These are phyloP conservation scores for Torulaspora quercuum DNA, from an alignment of 805 yeast species.

Conservation along the genomic window DNA sequence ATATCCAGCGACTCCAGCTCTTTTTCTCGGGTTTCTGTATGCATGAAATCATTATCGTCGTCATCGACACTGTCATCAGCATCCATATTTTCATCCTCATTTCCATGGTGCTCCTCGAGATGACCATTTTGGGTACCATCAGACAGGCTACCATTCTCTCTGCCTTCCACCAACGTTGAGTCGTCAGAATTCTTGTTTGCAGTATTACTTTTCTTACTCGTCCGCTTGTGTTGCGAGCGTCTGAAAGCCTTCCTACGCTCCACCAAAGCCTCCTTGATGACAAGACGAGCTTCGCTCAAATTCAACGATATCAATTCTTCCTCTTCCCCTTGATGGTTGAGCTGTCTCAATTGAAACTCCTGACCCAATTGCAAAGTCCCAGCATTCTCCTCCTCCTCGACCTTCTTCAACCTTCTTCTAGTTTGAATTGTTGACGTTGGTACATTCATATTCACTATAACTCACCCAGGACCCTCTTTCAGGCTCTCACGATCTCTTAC, in stretches of 20 bases:
- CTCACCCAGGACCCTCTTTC: background rate
- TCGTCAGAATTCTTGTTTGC: slow-evolving; percentile 4
- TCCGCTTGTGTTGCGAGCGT: slow-evolving; percentile 29
- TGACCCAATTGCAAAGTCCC: slow-evolving; percentile 84
- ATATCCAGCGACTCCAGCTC: slow-evolving; percentile 35
- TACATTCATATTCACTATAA: slow-evolving; percentile 59
- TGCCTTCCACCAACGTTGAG: slow-evolving; percentile 7
- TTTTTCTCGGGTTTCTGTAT: slow-evolving; percentile 48
- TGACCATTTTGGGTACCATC: slow-evolving; percentile 38
- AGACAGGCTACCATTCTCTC: slow-evolving; percentile 4
- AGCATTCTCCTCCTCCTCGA: slow-evolving; percentile 90
- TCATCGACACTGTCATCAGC: slow-evolving; percentile 20
- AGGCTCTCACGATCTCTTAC: no score
- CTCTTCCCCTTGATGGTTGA: slow-evolving; percentile 74
- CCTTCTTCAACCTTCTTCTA: slow-evolving; percentile 63
- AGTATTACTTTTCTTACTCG: slow-evolving; percentile 12
- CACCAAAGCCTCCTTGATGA: slow-evolving; percentile 84
- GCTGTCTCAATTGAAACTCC: slow-evolving; percentile 79
- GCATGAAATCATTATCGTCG: slow-evolving; percentile 38
- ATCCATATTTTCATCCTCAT: slow-evolving; percentile 7
- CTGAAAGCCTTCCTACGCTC: slow-evolving; percentile 61
- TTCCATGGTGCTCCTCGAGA: slow-evolving; percentile 20
- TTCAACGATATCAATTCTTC: slow-evolving; percentile 80
- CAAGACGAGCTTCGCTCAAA: slow-evolving; percentile 81
- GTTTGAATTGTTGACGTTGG: slow-evolving; percentile 86